phyloP scores from a whole-genome alignment of 257 asterid genomes.

The Ehretia macrophylla region DNA sequence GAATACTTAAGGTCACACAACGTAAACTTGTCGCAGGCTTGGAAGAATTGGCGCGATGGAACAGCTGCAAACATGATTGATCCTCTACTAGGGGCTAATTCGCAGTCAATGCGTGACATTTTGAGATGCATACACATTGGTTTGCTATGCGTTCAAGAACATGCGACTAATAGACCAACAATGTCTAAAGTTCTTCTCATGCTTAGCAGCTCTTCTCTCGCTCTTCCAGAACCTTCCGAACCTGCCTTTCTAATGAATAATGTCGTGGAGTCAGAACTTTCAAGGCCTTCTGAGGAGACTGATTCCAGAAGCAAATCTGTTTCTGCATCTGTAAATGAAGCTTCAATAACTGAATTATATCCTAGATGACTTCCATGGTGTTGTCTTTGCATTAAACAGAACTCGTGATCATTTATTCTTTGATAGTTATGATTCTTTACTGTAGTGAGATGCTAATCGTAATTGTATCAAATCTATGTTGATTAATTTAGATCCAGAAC shows the following conservation, averaged over 20 bases:
- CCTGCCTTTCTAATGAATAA: slow-evolving; percentile 19
- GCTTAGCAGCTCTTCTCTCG: slow-evolving; percentile 21
- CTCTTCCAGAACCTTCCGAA: slow-evolving; percentile 16
- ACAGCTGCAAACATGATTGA: slow-evolving; percentile 17
- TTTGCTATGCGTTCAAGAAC: slow-evolving; percentile 28
- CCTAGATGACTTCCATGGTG: slow-evolving; percentile 1
- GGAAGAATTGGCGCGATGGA: slow-evolving; percentile 22
- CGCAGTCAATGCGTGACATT: slow-evolving; percentile 13
- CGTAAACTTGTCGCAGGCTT: slow-evolving; percentile 8
- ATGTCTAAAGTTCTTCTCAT: slow-evolving; percentile 27
- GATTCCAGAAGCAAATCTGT: not conserved
- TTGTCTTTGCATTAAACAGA: not conserved
- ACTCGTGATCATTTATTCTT: too few relatives aligned
- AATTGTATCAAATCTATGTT: not conserved
- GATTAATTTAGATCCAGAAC: not conserved
- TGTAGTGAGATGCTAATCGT: too few relatives aligned
- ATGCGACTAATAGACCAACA: slow-evolving; percentile 23
- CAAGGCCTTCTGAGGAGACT: not conserved
- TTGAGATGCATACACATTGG: slow-evolving; percentile 24
- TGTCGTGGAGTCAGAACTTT: not conserved
- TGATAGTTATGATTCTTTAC: not conserved
- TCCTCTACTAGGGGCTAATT: not conserved
- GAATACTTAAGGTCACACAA: not conserved
- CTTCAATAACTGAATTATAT: slow-evolving; percentile 3
- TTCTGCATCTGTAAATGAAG: slow-evolving; percentile 1